Evolutionary conservation across 2,329 filamentous ascomycete species (phyloP), one percentile per base, ranked within the genome.

Genomic region (Diaporthe sp.): DNA sequence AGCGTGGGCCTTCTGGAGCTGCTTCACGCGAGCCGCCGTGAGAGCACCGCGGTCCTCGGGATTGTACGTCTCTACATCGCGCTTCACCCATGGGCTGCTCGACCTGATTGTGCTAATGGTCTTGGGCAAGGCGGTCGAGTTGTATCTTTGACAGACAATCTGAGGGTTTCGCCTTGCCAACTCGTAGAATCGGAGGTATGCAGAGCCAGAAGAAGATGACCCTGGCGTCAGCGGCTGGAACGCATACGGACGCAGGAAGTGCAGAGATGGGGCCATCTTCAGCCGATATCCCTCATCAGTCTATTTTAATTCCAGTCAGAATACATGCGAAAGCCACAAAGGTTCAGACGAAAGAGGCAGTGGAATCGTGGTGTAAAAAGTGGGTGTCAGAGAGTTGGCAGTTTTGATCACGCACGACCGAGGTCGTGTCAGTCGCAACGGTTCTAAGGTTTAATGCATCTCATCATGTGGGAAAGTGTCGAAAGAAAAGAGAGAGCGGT

Each of bases 201-300:
- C 85, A 34, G 73, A 73, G 65, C 62, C 61, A 44, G 49, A 34
- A 44, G 76, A 37, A 61, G 84, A 80, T 72, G 80, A 85, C 22
- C 80, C 81, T 37, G 80, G 79, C 31, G 81, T 80, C 74, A 86
- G 80, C 70, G 85, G 82, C 78, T 84, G 84, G 74, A 84, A 87
- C 62, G 90, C 85, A 79, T 89, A 90, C 12, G 90, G 91, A 75
- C 90, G 88, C 77, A 93, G 84, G 79, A 91, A 90, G 55, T 84
- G 86, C 76, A 90, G 85, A 79, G 84, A 83, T 74, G 82, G 80
- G 68, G 80, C 81, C 81, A 80, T 83, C 75, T 82, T 88, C 88
- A 90, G 85, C 76, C 37, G 31, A 25, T 42, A 8, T 57, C 72
- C 70, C 39, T 55, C 3, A 19, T 22, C 17, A 58, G 19, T 31